Evolutionary conservation across 768 basidiomycete species (phyloP).

Genomic region (Psilocybe subaeruginosa): DNA sequence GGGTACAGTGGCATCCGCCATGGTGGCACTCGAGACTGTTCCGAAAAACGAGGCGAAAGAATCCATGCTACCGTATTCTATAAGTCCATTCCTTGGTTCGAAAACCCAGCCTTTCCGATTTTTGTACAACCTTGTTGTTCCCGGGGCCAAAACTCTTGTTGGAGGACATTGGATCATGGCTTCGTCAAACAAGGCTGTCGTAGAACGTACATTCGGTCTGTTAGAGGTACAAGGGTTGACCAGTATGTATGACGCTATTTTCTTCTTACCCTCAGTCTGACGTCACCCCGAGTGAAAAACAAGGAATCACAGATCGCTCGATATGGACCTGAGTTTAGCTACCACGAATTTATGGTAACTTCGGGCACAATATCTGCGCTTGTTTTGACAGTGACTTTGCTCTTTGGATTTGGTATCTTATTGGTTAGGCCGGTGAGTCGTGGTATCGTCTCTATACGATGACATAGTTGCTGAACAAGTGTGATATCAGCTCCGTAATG

Average conservation of each 20-base stretch:
- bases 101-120: conserved; percentile 29
- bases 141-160: conserved; percentile 31
- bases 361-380: conserved; percentile 42
- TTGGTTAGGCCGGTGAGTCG: conserved; percentile 39
- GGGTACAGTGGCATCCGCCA: conserved; percentile 58
- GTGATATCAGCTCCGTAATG: conserved; percentile 51
- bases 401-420: conserved; percentile 36
- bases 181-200: conserved; percentile 40
- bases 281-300: conserved; percentile 8
- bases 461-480: not conserved
- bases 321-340: conserved; percentile 77
- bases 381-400: conserved; percentile 37
- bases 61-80: conserved; percentile 32
- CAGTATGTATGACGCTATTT: conserved; percentile 12
- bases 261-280: not conserved
- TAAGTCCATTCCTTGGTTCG: conserved; percentile 42
- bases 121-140: conserved; percentile 41
- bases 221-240: conserved; percentile 35
- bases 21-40: conserved; percentile 39
- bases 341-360: conserved; percentile 68
- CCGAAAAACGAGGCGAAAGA: conserved; percentile 37
- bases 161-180: conserved; percentile 47
- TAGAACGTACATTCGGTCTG: conserved; percentile 51
- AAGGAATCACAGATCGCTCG: conserved; percentile 27
- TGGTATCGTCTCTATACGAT: not conserved